Conservation (phyloP, 202 grass and related monocot species). For the Panicum hallii region DNA sequence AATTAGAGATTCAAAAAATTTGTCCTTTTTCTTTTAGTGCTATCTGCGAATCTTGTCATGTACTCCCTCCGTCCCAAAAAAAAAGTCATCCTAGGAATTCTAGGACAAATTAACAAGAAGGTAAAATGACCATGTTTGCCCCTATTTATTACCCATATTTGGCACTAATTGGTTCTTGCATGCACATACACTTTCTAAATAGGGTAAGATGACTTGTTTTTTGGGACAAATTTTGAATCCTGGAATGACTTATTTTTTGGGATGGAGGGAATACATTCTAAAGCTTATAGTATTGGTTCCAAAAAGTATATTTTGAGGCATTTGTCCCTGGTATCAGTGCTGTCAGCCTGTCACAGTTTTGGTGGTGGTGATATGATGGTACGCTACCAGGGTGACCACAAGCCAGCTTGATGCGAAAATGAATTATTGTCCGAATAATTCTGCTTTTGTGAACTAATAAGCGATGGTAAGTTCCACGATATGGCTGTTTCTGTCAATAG, state of each 20-base stretch:
- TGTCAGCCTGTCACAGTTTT: background rate
- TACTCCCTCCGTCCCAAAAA: too few relatives aligned
- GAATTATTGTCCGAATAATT: background rate
- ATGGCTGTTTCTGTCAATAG: background rate
- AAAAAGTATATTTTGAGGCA: background rate
- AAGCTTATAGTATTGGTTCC: background rate
- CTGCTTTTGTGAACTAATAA: conserved; percentile 5
- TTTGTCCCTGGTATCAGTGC: too few relatives aligned
- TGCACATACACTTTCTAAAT: too few relatives aligned
- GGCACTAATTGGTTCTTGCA: too few relatives aligned
- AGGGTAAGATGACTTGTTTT: too few relatives aligned
- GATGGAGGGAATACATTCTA: too few relatives aligned
- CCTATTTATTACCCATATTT: too few relatives aligned
- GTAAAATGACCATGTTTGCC: too few relatives aligned
- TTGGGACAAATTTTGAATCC: too few relatives aligned
- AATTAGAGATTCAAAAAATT: background rate
- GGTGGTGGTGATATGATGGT: background rate
- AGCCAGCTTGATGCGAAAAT: background rate
- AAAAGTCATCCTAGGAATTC: too few relatives aligned
- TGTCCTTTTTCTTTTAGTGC: background rate
- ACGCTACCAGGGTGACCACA: background rate
- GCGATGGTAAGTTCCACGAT: background rate
- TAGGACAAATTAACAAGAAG: too few relatives aligned
- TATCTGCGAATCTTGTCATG: background rate
- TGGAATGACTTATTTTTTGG: too few relatives aligned